These are phyloP conservation scores for Boletus tomentosulus DNA, from an alignment of 768 basidiomycete species.

Conservation along the genomic window DNA sequence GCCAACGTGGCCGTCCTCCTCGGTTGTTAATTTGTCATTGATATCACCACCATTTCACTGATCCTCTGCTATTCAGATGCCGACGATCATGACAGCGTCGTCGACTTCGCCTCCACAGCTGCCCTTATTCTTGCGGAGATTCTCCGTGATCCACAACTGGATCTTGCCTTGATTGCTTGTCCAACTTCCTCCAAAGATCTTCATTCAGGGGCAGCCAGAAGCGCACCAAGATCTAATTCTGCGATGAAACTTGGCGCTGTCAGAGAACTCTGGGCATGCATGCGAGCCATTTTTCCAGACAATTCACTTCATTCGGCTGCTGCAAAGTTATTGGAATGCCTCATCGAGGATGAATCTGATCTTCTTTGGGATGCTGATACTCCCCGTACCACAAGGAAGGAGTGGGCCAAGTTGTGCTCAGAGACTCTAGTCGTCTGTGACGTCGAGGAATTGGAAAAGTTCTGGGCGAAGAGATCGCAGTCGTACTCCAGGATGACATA, in stretches of 20 bases:
- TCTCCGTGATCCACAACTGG: slow-evolving; percentile 43
- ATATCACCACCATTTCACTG: background rate
- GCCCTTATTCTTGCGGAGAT: slow-evolving; percentile 46
- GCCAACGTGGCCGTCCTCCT: slow-evolving; percentile 44
- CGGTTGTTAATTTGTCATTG: slow-evolving; percentile 43
- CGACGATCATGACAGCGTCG: slow-evolving; percentile 37
- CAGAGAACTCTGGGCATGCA: slow-evolving; percentile 53
- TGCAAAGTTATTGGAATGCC: slow-evolving; percentile 42
- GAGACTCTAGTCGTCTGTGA: slow-evolving; percentile 51
- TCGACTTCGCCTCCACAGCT: slow-evolving; percentile 39
- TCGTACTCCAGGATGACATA: slow-evolving; percentile 28
- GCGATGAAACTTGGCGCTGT: slow-evolving; percentile 56
- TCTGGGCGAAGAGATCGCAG: slow-evolving; percentile 41
- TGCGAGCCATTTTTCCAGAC: slow-evolving; percentile 41
- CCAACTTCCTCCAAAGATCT: slow-evolving; percentile 10
- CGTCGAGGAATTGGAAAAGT: slow-evolving; percentile 42
- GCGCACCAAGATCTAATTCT: slow-evolving; percentile 32
- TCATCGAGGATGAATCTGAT: slow-evolving; percentile 46
- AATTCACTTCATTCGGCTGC: slow-evolving; percentile 41
- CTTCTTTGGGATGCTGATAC: slow-evolving; percentile 42
- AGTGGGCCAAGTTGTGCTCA: slow-evolving; percentile 61
- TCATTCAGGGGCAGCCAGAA: slow-evolving; percentile 7
- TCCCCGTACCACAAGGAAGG: slow-evolving; percentile 41
- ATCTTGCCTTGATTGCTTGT: slow-evolving; percentile 33
- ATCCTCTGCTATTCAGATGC: slow-evolving; percentile 33